These are phyloP conservation scores for Aureobasidium sp. DNA, from an alignment of 2,329 filamentous ascomycete species.

Conservation along the genomic window DNA sequence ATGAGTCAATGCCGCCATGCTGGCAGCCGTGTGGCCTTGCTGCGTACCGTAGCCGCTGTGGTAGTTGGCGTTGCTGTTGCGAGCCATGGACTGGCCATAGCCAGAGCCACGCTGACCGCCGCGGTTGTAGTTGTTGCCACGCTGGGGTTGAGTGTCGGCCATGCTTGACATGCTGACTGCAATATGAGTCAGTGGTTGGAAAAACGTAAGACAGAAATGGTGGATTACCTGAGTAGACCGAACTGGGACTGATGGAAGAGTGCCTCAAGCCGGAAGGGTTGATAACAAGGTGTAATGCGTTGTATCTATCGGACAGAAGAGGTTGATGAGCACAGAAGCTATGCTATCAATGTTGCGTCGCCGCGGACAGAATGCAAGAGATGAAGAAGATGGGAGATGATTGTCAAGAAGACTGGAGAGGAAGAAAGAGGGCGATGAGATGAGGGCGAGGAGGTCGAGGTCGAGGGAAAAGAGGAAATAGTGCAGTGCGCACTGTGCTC, in stretches of 20 bases:
- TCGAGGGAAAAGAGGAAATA: not conserved
- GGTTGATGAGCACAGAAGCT: slow-evolving; percentile 27
- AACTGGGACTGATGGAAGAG: not conserved
- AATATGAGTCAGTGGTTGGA: not conserved
- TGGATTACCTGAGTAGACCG: not conserved
- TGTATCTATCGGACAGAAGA: slow-evolving; percentile 15
- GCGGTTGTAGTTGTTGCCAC: slow-evolving; percentile 17
- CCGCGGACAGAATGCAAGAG: slow-evolving; percentile 27
- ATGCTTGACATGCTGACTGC: slow-evolving; percentile 24
- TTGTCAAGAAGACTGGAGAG: slow-evolving; percentile 16
- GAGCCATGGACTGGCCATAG: slow-evolving; percentile 20
- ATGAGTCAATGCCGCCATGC: slow-evolving; percentile 30
- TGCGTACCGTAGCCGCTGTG: slow-evolving; percentile 27
- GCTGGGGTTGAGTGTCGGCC: slow-evolving; percentile 23
- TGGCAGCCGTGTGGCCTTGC: slow-evolving; percentile 22
- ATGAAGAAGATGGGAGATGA: slow-evolving; percentile 26
- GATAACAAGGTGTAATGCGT: slow-evolving; percentile 11
- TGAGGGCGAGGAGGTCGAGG: not conserved
- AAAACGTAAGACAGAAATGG: not conserved
- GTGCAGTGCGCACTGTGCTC: not conserved
- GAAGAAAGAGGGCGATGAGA: slow-evolving; percentile 2
- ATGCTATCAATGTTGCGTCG: slow-evolving; percentile 24
- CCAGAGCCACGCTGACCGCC: slow-evolving; percentile 20
- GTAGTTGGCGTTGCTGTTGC: slow-evolving; percentile 22
- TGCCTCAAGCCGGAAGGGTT: not conserved